Percentiles rank a stretch among this genome's conserved stretches.
Evolutionary conservation across 106 monocot genomes (phyloP).

Genomic region (Acorus calamus): DNA sequence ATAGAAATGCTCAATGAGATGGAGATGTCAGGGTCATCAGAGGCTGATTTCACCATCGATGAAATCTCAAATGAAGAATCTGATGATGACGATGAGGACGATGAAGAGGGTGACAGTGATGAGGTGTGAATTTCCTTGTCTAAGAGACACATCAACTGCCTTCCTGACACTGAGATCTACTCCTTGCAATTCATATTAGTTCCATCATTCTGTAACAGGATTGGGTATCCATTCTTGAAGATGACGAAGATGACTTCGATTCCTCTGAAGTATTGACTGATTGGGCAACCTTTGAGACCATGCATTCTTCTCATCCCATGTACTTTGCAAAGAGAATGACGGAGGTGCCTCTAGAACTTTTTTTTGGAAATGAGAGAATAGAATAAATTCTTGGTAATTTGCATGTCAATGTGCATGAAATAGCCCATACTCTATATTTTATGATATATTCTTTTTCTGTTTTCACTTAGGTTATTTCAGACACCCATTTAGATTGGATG

Average conservation of each 20-base stretch:
- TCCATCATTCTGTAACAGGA: conserved; percentile 16
- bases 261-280: conserved; percentile 35
- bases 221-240: conserved; percentile 38
- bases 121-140: not conserved
- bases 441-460: not conserved
- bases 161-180: too few species aligned
- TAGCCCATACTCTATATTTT: too few species aligned
- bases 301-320: conserved; percentile 76
- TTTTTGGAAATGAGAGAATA: not conserved
- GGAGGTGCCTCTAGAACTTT: conserved; percentile 29
- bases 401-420: too few species aligned
- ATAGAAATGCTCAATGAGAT: conserved; percentile 50
- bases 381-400: too few species aligned
- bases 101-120: conserved; percentile 30
- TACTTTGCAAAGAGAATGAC: conserved; percentile 71
- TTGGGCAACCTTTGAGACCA: conserved; percentile 69
- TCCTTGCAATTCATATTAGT: too few species aligned
- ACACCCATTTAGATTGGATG: conserved; percentile 57
- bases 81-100: too few species aligned
- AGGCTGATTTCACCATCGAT: conserved; percentile 48
- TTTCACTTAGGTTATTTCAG: conserved; percentile 42
- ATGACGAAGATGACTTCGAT: conserved; percentile 33
- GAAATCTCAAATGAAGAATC: conserved; percentile 21
- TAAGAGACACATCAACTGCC: too few species aligned
- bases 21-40: conserved; percentile 33